Base-by-base conservation (phyloP, 495 filamentous ascomycete genomes). In the Oleoguttula mirabilis region DNA sequence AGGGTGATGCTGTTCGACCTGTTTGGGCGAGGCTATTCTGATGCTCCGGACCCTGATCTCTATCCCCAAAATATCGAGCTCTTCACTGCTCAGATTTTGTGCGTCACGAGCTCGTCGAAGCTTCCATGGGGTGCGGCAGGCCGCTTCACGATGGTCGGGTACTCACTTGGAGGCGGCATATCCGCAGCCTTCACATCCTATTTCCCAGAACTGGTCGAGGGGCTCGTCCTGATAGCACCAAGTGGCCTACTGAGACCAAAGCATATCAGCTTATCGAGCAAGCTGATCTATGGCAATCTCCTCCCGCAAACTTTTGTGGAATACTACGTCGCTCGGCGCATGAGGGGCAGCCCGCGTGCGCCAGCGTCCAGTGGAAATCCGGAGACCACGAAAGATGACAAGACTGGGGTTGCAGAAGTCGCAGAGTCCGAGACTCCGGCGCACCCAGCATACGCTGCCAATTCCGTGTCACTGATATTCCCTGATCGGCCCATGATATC, bases 1-100 rank as follows among this genome's bases (percentile, higher is more conserved):
- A 71, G 88, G 14, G 85, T 95, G 12, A 74, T 94, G 70, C 62
- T 92, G 14, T 84, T 88, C 48, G 80, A 81, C 53, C 76, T 87
- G 19, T 90, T 81, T 53, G 82, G 83, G 15, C 72, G 85, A 51
- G 86, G 86, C 41, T 88, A 79, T 54, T 82, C 79, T 0, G 79
- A 83, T 50, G 69, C 70, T 2, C 83, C 85, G 0, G 57, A 66
- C 4, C 68, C 79, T 53, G 60, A 79, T 3, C 1, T 15, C 1
- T 44, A 39, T 31, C 74, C 74, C 8, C 82, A 90, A 58, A 80
- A 88, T 60, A 61, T 70, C 2, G 70, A 75, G 2, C 75, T 96
- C 4, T 94, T 84, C 60, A 69, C 71, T 11, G 72, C 76, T 1
- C 77, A 88, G 59, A 80, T 90, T 19, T 60, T 88, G 24, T 65